Evolutionary conservation across 495 filamentous ascomycete species (phyloP).

Genomic region (Penicillium paxilli): DNA sequence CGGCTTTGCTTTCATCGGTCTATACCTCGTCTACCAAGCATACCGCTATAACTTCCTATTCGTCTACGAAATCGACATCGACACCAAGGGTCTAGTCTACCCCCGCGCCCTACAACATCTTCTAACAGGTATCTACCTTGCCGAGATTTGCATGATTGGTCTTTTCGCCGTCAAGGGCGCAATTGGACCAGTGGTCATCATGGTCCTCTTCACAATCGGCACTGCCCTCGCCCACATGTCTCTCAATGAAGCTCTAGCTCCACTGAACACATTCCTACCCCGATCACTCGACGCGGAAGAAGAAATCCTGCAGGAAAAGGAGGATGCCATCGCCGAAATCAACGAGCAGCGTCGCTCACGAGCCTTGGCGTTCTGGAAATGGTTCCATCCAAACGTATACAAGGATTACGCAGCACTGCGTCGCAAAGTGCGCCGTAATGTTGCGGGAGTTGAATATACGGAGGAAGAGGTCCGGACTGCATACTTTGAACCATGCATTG

Average conservation of each 20-base stretch:
- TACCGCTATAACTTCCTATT: conserved; percentile 93
- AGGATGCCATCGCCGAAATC: conserved; percentile 29
- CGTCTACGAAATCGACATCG: conserved; percentile 76
- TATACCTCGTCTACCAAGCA: conserved; percentile 81
- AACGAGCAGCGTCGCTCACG: conserved; percentile 26
- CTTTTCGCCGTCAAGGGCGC: conserved; percentile 72
- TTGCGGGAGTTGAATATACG: conserved; percentile 52
- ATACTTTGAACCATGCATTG: conserved; percentile 69
- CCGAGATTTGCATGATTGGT: conserved; percentile 81
- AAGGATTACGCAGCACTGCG: conserved; percentile 68
- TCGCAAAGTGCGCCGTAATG: conserved; percentile 63
- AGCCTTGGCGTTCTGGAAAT: conserved; percentile 54
- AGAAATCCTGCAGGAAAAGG: conserved; percentile 37
- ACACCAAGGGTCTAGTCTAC: conserved; percentile 88
- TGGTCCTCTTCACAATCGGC: conserved; percentile 74
- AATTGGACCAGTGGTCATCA: conserved; percentile 73
- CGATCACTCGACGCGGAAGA: conserved; percentile 52
- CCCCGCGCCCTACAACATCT: conserved; percentile 84
- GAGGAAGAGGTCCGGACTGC: conserved; percentile 56
- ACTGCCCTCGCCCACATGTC: conserved; percentile 76
- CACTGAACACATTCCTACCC: conserved; percentile 75
- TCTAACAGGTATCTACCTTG: conserved; percentile 79
- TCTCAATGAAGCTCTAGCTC: conserved; percentile 71
- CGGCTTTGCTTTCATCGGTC: conserved; percentile 75
- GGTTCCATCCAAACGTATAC: conserved; percentile 76